Percentiles rank a stretch among this genome's conserved stretches.
phyloP scores from a whole-genome alignment of 768 basidiomycete species.

The Asterophora parasitica region DNA sequence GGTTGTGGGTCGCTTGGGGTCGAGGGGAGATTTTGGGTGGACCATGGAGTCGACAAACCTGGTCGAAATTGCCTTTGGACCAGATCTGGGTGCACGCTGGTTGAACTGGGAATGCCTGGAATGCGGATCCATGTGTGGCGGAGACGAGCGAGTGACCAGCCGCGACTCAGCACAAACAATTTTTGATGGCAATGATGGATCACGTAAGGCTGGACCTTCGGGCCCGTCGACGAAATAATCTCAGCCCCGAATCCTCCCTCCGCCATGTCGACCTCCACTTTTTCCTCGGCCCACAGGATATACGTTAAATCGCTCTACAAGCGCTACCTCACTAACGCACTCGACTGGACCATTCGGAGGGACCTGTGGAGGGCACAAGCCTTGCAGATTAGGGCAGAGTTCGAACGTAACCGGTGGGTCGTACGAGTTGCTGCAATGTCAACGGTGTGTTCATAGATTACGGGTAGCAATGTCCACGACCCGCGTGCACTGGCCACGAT shows the following conservation, averaged over 20 bases:
- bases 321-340: conserved; percentile 77
- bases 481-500: conserved; percentile 78
- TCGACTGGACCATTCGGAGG: conserved; percentile 87
- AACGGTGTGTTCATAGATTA: conserved; percentile 2
- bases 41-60: conserved; percentile 39
- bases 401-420: conserved; percentile 85
- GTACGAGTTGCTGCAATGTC: neutral
- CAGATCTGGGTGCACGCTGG: conserved; percentile 62
- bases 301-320: conserved; percentile 92
- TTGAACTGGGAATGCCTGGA: conserved; percentile 74
- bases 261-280: conserved; percentile 55
- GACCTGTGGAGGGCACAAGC: conserved; percentile 86
- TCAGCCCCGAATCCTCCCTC: conserved; percentile 11
- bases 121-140: conserved; percentile 64
- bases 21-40: conserved; percentile 33
- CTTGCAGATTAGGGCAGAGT: conserved; percentile 83
- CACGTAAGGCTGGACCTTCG: neutral
- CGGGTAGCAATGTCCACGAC: conserved; percentile 70
- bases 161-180: conserved; percentile 11
- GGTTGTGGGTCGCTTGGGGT: conserved; percentile 33
- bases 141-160: conserved; percentile 10
- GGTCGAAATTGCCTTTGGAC: conserved; percentile 44
- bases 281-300: conserved; percentile 69
- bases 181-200: conserved; percentile 17
- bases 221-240: neutral